Conservation (phyloP, 768 basidiomycete genomes). For the Mycena amicta region DNA sequence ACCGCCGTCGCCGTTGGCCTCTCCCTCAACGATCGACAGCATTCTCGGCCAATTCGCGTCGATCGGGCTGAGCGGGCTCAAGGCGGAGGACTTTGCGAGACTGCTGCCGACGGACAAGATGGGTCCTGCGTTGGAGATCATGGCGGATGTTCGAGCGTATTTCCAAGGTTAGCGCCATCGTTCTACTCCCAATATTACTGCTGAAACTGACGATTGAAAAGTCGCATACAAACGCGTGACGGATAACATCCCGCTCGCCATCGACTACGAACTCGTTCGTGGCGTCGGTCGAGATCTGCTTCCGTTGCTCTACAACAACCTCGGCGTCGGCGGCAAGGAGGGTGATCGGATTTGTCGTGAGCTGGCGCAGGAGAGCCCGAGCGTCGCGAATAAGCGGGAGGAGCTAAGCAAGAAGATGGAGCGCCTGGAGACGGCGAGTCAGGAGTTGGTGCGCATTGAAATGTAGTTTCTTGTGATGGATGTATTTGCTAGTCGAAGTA, state of each 20-base stretch:
- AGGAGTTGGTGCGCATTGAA: slow-evolving; percentile 36
- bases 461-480: too few relatives aligned
- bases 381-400: slow-evolving; percentile 44
- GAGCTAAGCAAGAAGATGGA: slow-evolving; percentile 54
- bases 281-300: slow-evolving; percentile 52
- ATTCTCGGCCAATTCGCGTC: slow-evolving; percentile 38
- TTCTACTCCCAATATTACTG: slow-evolving; percentile 5
- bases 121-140: slow-evolving; percentile 62
- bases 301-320: slow-evolving; percentile 45
- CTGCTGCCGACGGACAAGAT: slow-evolving; percentile 52
- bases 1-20: neutral
- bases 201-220: slow-evolving; percentile 24
- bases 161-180: slow-evolving; percentile 85
- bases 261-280: slow-evolving; percentile 57
- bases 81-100: slow-evolving; percentile 47
- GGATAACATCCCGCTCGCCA: slow-evolving; percentile 57
- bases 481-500: too few relatives aligned
- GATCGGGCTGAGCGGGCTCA: slow-evolving; percentile 41
- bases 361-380: slow-evolving; percentile 53
- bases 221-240: slow-evolving; percentile 62
- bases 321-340: slow-evolving; percentile 55
- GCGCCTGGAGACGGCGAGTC: slow-evolving; percentile 47
- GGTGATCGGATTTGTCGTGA: slow-evolving; percentile 51
- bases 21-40: slow-evolving; percentile 32
- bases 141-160: slow-evolving; percentile 73